Conservation (phyloP, 768 basidiomycete genomes). For the Phaffia tasmanica region DNA sequence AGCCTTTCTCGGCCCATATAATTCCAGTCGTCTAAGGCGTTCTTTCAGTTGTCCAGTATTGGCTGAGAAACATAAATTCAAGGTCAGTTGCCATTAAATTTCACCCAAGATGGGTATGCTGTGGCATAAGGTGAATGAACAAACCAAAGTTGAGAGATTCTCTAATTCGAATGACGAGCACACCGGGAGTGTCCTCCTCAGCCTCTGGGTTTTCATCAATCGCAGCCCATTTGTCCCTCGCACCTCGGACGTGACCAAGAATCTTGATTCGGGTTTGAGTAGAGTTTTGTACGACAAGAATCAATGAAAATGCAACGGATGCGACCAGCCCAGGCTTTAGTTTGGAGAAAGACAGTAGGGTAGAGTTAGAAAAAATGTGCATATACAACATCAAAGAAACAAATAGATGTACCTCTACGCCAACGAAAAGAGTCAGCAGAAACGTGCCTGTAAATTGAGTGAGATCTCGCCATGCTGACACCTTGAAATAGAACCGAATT, state of each 20-base stretch:
- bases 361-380: neutral
- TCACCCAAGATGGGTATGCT: neutral
- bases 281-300: conserved; percentile 80
- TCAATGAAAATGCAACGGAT: conserved; percentile 71
- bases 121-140: conserved; percentile 29
- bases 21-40: conserved; percentile 58
- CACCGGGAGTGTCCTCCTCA: conserved; percentile 65
- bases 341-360: neutral
- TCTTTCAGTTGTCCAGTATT: conserved; percentile 92
- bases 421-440: conserved; percentile 72
- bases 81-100: neutral
- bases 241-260: conserved; percentile 76
- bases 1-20: conserved; percentile 65
- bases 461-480: conserved; percentile 71
- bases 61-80: conserved; percentile 42
- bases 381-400: neutral
- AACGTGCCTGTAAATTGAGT: conserved; percentile 80
- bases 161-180: conserved; percentile 74
- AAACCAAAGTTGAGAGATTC: conserved; percentile 84
- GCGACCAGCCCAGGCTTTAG: conserved; percentile 66
- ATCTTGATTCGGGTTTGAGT: conserved; percentile 85
- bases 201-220: conserved; percentile 77
- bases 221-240: conserved; percentile 69
- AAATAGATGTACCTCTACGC: conserved; percentile 52
- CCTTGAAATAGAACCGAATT: conserved; percentile 68